Evolutionary conservation across 2,329 filamentous ascomycete species (phyloP).

Genomic region (Diaporthe velutina): DNA sequence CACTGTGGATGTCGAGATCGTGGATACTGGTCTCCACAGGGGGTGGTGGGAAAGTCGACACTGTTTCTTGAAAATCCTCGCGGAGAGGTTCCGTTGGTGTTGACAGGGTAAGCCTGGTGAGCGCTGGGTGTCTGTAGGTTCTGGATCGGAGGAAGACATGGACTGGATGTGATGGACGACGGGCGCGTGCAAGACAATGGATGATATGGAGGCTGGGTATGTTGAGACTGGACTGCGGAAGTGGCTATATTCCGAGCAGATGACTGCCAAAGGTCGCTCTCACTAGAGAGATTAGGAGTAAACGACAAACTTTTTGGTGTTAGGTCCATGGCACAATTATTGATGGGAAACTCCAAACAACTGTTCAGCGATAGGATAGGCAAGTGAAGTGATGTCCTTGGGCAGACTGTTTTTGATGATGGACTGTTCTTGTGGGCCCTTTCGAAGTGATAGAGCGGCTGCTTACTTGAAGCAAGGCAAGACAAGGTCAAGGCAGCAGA

Average conservation of each 20-base stretch:
- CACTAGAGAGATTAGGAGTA: not conserved
- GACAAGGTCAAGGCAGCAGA: not conserved
- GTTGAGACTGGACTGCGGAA: not conserved
- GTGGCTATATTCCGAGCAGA: not conserved
- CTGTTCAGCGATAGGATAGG: too few relatives aligned
- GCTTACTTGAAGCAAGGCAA: not conserved
- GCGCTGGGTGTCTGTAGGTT: not conserved
- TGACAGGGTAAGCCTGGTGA: not conserved
- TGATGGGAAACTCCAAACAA: not conserved
- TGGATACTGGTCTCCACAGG: not conserved
- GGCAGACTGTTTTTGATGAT: not conserved
- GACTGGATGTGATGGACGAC: not conserved
- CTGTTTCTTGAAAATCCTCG: not conserved
- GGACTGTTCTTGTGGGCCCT: not conserved
- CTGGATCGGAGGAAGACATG: constrained; percentile 22
- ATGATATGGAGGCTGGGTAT: not conserved
- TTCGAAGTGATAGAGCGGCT: not conserved
- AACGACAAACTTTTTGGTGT: not conserved
- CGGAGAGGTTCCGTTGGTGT: not conserved
- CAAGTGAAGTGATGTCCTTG: not conserved
- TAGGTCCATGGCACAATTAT: not conserved
- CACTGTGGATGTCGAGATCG: not conserved
- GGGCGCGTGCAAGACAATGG: not conserved
- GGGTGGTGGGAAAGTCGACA: not conserved
- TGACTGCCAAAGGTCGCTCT: not conserved